Percentiles rank a stretch among this genome's conserved stretches.
These are phyloP conservation scores for Ceratobasidium sp. DNA, from an alignment of 1,284 basidiomycete species.

Conservation along the genomic window DNA sequence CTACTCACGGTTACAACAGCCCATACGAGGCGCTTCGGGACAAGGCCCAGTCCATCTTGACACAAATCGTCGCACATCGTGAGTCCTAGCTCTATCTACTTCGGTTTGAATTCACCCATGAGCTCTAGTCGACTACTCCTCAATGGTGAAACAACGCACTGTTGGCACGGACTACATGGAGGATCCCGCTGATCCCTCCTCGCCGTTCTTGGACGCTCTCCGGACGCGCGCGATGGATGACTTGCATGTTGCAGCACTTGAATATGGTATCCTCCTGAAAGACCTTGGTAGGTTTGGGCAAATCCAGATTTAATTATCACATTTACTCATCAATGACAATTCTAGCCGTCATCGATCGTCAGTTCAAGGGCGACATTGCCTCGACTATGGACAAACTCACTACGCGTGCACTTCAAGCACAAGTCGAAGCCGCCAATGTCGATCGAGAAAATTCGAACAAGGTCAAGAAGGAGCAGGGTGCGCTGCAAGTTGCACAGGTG, in stretches of 20 bases:
- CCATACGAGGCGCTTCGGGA: constrained; percentile 79
- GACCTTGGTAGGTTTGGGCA: constrained; percentile 62
- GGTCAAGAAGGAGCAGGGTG: constrained; percentile 80
- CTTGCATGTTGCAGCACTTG: constrained; percentile 74
- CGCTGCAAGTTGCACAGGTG: constrained; percentile 74
- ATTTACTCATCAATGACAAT: not conserved
- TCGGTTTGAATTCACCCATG: constrained; percentile 18
- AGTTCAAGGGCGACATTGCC: constrained; percentile 82
- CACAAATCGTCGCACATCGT: constrained; percentile 79
- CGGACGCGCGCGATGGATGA: constrained; percentile 83
- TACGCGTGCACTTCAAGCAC: constrained; percentile 77
- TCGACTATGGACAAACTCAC: constrained; percentile 83
- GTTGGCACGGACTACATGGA: constrained; percentile 75
- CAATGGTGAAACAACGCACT: constrained; percentile 78
- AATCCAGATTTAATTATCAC: not conserved
- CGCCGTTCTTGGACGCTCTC: constrained; percentile 78
- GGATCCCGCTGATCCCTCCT: constrained; percentile 63
- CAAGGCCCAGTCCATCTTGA: constrained; percentile 82
- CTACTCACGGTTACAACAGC: constrained; percentile 78
- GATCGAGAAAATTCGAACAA: constrained; percentile 84
- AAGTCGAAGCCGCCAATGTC: constrained; percentile 83
- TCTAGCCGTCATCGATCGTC: constrained; percentile 78
- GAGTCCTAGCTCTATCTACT: constrained; percentile 47
- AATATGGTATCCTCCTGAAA: constrained; percentile 79
- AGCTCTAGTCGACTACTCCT: constrained; percentile 57